Evolutionary conservation across 176 grass and related monocot species (phyloP), one percentile per base, ranked within the genome.

Genomic region (Elaeis guineensis): DNA sequence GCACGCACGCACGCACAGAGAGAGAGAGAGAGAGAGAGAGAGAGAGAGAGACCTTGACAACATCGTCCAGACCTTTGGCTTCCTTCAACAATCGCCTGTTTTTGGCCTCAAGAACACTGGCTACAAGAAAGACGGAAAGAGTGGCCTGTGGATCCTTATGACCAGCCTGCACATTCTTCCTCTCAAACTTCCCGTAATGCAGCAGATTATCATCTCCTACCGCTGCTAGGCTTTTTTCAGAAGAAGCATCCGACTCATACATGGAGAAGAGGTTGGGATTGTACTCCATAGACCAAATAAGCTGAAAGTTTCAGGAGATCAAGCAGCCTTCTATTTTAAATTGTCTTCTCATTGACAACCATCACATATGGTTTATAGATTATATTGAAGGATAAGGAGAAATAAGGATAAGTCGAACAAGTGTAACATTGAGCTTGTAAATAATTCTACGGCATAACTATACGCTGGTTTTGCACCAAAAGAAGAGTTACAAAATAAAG

Each of bases 281-380:
- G 76, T 98, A 98, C 75, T 98, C 93, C 93, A 98, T 98, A 49
- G 87, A 77, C 87, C 93, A 98, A 78, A 98, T 98, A 54, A 98
- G 82, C 93, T 98, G 87, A 83, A 84, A 77, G 73, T 73, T 65
- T 44, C 32, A 77, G 22, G 32, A 87, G 56, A 55, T 65, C 49
- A 22, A 64, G 5, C 11, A 17, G 14, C 28, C 28, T 30, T 30
- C 28, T 30, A 30, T 30, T 49, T 20, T 29, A 52, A 24, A 7
- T 22, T 28, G 0, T 64, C 19, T 64, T 49, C 15, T 50, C 49
- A 29, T 26, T 17, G 18, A 17, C 16, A 19, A 18, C 28, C 28
- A 44, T 12, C 35, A 44, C 6, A 2, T 44, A 44, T 44, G 35
- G 11, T 44, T 44, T 44, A 44, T 44, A 44, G 35, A 12, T 44